phyloP scores from a whole-genome alignment of 1,284 basidiomycete species.

The Malassezia brasiliensis region DNA sequence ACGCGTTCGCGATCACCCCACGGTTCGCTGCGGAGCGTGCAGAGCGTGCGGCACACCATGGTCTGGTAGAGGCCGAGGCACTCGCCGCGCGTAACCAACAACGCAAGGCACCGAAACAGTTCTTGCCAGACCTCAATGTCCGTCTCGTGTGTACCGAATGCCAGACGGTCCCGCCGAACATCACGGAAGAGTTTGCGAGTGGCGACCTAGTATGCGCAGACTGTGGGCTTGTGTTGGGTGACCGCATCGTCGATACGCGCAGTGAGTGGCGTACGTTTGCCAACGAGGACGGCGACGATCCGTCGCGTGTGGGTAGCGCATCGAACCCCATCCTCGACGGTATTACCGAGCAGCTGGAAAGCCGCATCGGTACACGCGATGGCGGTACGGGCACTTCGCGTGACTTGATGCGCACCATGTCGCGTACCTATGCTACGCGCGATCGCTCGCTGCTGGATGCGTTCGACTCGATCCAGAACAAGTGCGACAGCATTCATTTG shows the following conservation, averaged over 20 bases:
- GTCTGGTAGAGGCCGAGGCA: neutral
- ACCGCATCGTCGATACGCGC: conserved; percentile 91
- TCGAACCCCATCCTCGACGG: conserved; percentile 80
- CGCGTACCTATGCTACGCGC: conserved; percentile 59
- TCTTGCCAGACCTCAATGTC: conserved; percentile 41
- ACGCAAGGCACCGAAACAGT: conserved; percentile 15
- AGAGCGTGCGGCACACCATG: conserved; percentile 2
- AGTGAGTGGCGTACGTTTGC: conserved; percentile 98
- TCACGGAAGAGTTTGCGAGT: conserved; percentile 92
- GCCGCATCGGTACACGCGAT: conserved; percentile 86
- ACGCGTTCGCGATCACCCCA: conserved; percentile 39
- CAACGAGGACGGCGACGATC: conserved; percentile 91
- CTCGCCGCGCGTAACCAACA: neutral
- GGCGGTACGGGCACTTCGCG: conserved; percentile 84
- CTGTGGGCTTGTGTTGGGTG: conserved; percentile 89
- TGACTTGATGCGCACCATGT: conserved; percentile 82
- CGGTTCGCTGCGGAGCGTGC: conserved; percentile 37
- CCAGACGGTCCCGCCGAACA: conserved; percentile 78
- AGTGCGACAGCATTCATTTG: conserved; percentile 90
- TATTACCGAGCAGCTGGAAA: conserved; percentile 84
- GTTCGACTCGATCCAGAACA: conserved; percentile 79
- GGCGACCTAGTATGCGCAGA: conserved; percentile 95
- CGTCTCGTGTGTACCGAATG: conserved; percentile 70
- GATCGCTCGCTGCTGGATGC: conserved; percentile 76
- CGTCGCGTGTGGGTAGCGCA: conserved; percentile 96